Evolutionary conservation across 257 asterid species (phyloP).

Genomic region (Dorcoceras hygrometricum): DNA sequence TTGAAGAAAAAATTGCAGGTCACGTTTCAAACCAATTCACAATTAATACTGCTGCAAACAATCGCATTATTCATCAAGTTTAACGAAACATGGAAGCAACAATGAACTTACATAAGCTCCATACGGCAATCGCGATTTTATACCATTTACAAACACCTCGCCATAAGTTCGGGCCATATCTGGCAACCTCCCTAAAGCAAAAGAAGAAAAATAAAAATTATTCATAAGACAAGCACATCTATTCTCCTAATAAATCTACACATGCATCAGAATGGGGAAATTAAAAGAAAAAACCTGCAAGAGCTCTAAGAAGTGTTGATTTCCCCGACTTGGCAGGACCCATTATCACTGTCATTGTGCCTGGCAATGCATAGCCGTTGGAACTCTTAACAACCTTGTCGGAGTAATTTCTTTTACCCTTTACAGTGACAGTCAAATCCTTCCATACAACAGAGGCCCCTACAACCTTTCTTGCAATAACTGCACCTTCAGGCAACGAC

Average conservation of each 20-base stretch:
- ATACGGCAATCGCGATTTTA: conserved; percentile 63
- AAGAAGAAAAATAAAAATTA: conserved; percentile 14
- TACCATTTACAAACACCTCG: conserved; percentile 86
- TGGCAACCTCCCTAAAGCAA: conserved; percentile 73
- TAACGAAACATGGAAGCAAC: conserved; percentile 19
- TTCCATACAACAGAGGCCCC: conserved; percentile 97
- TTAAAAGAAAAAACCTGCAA: conserved; percentile 59
- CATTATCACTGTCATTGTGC: conserved; percentile 99
- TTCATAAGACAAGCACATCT: not conserved
- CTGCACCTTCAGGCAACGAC: conserved; percentile 68
- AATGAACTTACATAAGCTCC: conserved; percentile 77
- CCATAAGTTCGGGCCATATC: conserved; percentile 81
- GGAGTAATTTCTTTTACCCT: conserved; percentile 90
- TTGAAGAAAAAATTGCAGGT: conserved; percentile 8
- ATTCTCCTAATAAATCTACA: conserved; percentile 1
- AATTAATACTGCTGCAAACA: conserved; percentile 8
- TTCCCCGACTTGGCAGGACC: conserved; percentile 99
- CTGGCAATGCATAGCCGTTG: conserved; percentile 88
- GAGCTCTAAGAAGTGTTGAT: conserved; percentile 95
- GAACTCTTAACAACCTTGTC: conserved; percentile 91
- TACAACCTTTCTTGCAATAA: conserved; percentile 54
- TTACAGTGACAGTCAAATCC: conserved; percentile 85
- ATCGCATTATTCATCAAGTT: conserved; percentile 9
- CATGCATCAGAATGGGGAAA: not conserved
- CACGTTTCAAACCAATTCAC: conserved; percentile 13